These are phyloP conservation scores for Scalesia atractyloides DNA, from an alignment of 129 eudicot species.

Conservation along the genomic window DNA sequence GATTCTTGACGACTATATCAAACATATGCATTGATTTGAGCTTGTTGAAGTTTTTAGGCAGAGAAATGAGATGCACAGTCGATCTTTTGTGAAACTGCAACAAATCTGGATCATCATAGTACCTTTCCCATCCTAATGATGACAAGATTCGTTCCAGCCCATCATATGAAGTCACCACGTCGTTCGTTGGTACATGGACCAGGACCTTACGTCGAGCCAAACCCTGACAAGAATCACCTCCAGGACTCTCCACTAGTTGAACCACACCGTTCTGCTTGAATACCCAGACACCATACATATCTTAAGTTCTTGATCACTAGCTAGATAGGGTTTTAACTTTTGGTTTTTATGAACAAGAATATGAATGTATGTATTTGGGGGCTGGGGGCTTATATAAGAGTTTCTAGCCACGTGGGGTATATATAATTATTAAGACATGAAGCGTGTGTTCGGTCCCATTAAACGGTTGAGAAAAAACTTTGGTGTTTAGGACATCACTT, in stretches of 20 bases:
- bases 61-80: slow-evolving; percentile 80
- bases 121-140: slow-evolving; percentile 77
- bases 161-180: slow-evolving; percentile 65
- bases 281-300: slow-evolving; percentile 96
- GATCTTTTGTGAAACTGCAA: slow-evolving; percentile 90
- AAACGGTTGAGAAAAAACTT: slow-evolving; percentile 15
- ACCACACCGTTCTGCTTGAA: slow-evolving; percentile 82
- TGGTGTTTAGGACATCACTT: slow-evolving; percentile 26
- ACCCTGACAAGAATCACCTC: slow-evolving; percentile 54
- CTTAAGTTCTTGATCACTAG: background rate
- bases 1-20: slow-evolving; percentile 85
- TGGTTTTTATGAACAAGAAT: slow-evolving; percentile 21
- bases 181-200: slow-evolving; percentile 59
- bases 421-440: background rate
- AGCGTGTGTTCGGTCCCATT: slow-evolving; percentile 1
- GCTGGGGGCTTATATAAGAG: slow-evolving; percentile 50
- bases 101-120: slow-evolving; percentile 74
- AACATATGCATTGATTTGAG: slow-evolving; percentile 90
- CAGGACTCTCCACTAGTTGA: slow-evolving; percentile 72
- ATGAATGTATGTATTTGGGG: slow-evolving; percentile 20
- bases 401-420: slow-evolving; percentile 13
- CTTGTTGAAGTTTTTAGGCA: slow-evolving; percentile 75
- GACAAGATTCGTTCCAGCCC: slow-evolving; percentile 55
- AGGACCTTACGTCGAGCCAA: slow-evolving; percentile 45
- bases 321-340: background rate